phyloP scores from a whole-genome alignment of 306 rosid species.

The Trifolium pratense region DNA sequence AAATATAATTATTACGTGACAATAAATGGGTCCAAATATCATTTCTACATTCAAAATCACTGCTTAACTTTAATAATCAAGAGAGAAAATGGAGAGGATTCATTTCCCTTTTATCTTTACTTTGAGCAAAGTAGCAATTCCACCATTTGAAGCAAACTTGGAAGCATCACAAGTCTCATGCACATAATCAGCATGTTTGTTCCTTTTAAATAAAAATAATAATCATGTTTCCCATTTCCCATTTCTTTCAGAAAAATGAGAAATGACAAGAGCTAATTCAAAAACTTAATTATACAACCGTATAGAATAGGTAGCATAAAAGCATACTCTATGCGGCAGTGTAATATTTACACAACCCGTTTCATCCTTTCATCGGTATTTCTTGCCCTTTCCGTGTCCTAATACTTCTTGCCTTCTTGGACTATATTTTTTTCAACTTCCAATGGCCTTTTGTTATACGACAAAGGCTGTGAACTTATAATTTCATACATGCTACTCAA shows the following conservation, averaged over 20 bases:
- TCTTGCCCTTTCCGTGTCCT: not conserved
- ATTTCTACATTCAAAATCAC: not conserved
- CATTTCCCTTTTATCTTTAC: not conserved
- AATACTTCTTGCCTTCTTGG: not conserved
- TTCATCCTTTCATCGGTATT: not conserved
- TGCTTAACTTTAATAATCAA: too few relatives aligned
- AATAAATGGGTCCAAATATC: not conserved
- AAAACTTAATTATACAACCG: not conserved
- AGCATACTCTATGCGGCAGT: conserved; percentile 4
- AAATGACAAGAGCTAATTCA: not conserved
- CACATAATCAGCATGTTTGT: not conserved
- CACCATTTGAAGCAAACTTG: not conserved
- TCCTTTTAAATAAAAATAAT: not conserved
- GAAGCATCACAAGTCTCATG: not conserved
- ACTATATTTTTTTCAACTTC: not conserved
- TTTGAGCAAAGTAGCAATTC: not conserved
- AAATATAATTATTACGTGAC: not conserved
- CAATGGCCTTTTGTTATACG: not conserved
- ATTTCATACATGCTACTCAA: not conserved
- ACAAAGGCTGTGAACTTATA: not conserved
- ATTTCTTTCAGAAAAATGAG: not conserved
- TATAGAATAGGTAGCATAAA: not conserved
- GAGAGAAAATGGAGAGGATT: not conserved
- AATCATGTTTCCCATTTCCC: not conserved
- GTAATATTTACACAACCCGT: not conserved